A percentile compares a stretch with the other conserved stretches of the same genome.
Conservation (phyloP, 495 filamentous ascomycete species). For the Podospora conica region DNA sequence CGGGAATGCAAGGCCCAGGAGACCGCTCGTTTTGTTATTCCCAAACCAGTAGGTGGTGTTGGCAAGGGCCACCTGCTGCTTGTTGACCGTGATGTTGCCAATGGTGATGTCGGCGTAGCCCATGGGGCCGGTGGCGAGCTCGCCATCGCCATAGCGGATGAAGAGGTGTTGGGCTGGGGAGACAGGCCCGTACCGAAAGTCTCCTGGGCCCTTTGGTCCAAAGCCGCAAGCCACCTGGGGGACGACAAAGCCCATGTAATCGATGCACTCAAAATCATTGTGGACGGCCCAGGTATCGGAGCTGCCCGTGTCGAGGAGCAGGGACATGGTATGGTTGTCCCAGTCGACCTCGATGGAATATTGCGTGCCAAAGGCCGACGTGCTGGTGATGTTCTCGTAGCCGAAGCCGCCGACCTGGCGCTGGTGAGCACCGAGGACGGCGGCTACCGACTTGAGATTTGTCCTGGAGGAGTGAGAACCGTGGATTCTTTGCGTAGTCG, state of each 20-base stretch:
- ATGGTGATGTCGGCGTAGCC: conserved; percentile 51
- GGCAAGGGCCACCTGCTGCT: conserved; percentile 42
- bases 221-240: conserved; percentile 27
- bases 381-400: conserved; percentile 36
- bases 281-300: conserved; percentile 52
- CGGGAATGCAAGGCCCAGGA: conserved; percentile 59
- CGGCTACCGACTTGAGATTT: conserved; percentile 26
- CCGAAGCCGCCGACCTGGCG: conserved; percentile 23
- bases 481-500: conserved; percentile 13
- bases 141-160: conserved; percentile 54
- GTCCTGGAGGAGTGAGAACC: conserved; percentile 2
- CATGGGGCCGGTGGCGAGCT: conserved; percentile 50
- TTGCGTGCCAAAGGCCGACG: conserved; percentile 34
- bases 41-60: conserved; percentile 39
- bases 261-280: conserved; percentile 24
- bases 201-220: conserved; percentile 14
- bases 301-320: conserved; percentile 60
- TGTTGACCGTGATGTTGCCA: conserved; percentile 47
- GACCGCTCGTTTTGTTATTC: conserved; percentile 44
- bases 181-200: conserved; percentile 24
- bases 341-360: conserved; percentile 32
- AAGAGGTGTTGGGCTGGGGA: conserved; percentile 46
- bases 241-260: conserved; percentile 18
- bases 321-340: conserved; percentile 19
- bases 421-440: conserved; percentile 29